Conservation (phyloP, 208 protist species). For the Leishmania gerbilli region DNA sequence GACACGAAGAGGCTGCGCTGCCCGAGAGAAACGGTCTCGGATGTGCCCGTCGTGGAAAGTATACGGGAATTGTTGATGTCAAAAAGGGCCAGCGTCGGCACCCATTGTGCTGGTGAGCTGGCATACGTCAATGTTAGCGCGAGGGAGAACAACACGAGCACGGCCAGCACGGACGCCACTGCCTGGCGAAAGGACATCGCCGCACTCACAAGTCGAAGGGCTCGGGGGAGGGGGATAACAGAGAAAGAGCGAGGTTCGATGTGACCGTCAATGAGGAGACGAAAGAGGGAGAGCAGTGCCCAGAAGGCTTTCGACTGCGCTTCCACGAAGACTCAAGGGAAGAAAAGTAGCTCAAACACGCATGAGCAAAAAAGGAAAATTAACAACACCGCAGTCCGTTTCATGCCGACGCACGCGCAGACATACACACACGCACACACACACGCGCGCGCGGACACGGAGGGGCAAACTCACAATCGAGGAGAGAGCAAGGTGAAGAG, state of each 20-base stretch:
- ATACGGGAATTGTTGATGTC: conserved; percentile 30
- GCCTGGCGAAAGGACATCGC: neutral
- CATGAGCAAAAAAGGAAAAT: neutral
- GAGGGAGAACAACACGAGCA: neutral
- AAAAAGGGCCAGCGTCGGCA: conserved; percentile 18
- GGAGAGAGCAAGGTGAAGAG: neutral
- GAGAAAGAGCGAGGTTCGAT: neutral
- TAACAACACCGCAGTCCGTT: neutral
- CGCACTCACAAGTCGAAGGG: neutral
- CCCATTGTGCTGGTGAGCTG: neutral
- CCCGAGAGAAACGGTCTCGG: conserved; percentile 7
- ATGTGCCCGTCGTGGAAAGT: conserved; percentile 12
- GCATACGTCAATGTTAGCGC: neutral
- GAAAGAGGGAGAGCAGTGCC: neutral
- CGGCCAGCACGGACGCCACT: neutral
- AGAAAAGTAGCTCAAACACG: neutral
- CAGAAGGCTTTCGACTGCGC: neutral
- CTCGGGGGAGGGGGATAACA: neutral
- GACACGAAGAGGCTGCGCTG: conserved; percentile 27
- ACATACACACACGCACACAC: neutral
- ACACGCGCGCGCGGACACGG: too few relatives aligned
- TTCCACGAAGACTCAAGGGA: neutral
- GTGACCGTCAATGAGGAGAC: neutral
- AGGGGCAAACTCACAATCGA: neutral
- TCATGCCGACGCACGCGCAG: neutral